Conservation (phyloP, 2,329 filamentous ascomycete genomes). For the Colletotrichum tropicale region DNA sequence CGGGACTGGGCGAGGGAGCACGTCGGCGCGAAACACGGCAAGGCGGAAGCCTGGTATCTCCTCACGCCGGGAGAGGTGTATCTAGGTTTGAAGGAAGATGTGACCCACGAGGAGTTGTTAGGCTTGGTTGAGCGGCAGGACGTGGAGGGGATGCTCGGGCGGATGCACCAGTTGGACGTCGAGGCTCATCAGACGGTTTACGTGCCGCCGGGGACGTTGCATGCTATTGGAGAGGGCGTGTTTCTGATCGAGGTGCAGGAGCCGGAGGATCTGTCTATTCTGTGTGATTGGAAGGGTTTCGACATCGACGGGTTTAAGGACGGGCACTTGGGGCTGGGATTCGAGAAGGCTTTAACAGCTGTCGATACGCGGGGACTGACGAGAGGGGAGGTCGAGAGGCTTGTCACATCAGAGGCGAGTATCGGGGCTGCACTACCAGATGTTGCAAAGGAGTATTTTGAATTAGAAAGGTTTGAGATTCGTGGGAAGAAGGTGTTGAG, state of each 20-base stretch:
- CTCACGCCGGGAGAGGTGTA: background rate
- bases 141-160: background rate
- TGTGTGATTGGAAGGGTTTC: background rate
- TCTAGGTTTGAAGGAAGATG: background rate
- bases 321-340: background rate
- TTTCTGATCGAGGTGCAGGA: background rate
- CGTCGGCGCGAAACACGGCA: slow-evolving; percentile 20
- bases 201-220: background rate
- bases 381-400: background rate
- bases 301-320: background rate
- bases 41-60: slow-evolving; percentile 21
- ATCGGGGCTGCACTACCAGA: background rate
- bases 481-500: background rate
- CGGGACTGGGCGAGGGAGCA: slow-evolving; percentile 23
- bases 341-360: background rate
- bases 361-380: background rate
- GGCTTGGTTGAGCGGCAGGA: background rate
- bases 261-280: background rate
- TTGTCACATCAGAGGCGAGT: background rate
- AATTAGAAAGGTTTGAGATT: background rate
- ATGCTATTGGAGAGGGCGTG: background rate
- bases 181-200: background rate
- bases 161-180: background rate
- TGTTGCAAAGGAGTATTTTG: background rate
- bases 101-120: background rate